These are phyloP conservation scores for Exophiala oligosperma DNA, from an alignment of 2,329 filamentous ascomycete genomes.

Conservation along the genomic window DNA sequence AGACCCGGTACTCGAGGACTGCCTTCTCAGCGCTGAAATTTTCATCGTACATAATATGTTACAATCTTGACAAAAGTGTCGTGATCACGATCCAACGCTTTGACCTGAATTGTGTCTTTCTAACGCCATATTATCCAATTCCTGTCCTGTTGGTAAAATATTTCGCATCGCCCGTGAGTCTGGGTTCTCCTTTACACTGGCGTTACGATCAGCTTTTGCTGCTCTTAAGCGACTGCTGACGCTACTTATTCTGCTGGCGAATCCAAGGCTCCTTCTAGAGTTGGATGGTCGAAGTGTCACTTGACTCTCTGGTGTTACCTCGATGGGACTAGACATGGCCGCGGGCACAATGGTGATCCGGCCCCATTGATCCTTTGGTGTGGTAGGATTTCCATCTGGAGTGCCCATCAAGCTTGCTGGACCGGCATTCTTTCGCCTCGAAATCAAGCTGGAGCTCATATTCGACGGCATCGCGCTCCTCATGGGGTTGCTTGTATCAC, in stretches of 20 bases:
- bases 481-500: slow-evolving; percentile 11
- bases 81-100: slow-evolving; percentile 10
- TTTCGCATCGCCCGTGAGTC: slow-evolving; percentile 11
- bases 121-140: slow-evolving; percentile 22
- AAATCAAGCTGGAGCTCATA: slow-evolving; percentile 24
- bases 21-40: neutral
- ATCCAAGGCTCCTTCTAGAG: slow-evolving; percentile 26
- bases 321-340: slow-evolving; percentile 20
- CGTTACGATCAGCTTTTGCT: slow-evolving; percentile 23
- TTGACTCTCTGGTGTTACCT: slow-evolving; percentile 20
- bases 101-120: slow-evolving; percentile 20
- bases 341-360: slow-evolving; percentile 26
- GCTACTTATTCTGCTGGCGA: slow-evolving; percentile 27
- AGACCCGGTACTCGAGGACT: neutral
- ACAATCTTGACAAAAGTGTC: slow-evolving; percentile 4
- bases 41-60: slow-evolving; percentile 9
- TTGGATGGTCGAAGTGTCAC: slow-evolving; percentile 5
- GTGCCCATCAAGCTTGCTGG: slow-evolving; percentile 9
- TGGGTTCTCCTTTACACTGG: slow-evolving; percentile 5
- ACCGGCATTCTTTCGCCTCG: slow-evolving; percentile 25
- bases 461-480: slow-evolving; percentile 25
- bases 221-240: slow-evolving; percentile 28
- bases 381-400: slow-evolving; percentile 18
- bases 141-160: slow-evolving; percentile 19
- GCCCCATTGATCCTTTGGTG: slow-evolving; percentile 25